Conservation (phyloP, 768 basidiomycete genomes). For the Termitomyces bulborhizus region DNA sequence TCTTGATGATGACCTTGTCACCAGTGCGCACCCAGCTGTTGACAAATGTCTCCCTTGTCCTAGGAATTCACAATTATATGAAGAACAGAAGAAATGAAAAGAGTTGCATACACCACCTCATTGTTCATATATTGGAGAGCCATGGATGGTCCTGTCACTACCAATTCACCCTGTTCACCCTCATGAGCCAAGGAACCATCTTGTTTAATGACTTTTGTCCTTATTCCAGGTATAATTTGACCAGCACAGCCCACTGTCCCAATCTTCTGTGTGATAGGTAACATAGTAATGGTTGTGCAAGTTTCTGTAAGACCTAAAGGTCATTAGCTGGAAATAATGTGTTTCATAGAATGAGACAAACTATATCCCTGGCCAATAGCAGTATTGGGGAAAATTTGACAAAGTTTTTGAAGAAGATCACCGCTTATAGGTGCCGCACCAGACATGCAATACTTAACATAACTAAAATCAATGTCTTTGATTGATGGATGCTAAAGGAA, state of each 20-base stretch:
- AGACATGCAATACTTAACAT: constrained; percentile 46
- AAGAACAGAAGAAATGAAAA: background rate
- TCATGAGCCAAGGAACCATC: constrained; percentile 52
- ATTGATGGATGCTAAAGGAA: constrained; percentile 41
- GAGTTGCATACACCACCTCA: constrained; percentile 45
- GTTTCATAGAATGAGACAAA: constrained; percentile 12
- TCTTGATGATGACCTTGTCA: constrained; percentile 64
- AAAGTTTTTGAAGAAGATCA: constrained; percentile 41
- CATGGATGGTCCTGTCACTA: constrained; percentile 56
- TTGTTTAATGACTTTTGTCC: constrained; percentile 47
- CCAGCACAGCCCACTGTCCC: constrained; percentile 54
- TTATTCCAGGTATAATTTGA: constrained; percentile 49
- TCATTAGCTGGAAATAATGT: background rate
- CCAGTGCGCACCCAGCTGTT: constrained; percentile 66
- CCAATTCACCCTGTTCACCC: constrained; percentile 57
- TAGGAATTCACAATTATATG: constrained; percentile 16
- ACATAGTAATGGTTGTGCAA: constrained; percentile 42
- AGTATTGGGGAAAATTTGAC: constrained; percentile 49
- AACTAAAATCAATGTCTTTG: constrained; percentile 42
- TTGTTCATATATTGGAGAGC: constrained; percentile 55
- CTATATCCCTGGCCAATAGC: constrained; percentile 62
- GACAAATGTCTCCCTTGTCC: constrained; percentile 59
- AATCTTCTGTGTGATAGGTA: constrained; percentile 35
- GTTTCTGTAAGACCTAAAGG: constrained; percentile 59
- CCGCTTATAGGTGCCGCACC: constrained; percentile 63